These are phyloP conservation scores for Wickerhamomyces sp. DNA, from an alignment of 1,139 yeast species.

Conservation along the genomic window DNA sequence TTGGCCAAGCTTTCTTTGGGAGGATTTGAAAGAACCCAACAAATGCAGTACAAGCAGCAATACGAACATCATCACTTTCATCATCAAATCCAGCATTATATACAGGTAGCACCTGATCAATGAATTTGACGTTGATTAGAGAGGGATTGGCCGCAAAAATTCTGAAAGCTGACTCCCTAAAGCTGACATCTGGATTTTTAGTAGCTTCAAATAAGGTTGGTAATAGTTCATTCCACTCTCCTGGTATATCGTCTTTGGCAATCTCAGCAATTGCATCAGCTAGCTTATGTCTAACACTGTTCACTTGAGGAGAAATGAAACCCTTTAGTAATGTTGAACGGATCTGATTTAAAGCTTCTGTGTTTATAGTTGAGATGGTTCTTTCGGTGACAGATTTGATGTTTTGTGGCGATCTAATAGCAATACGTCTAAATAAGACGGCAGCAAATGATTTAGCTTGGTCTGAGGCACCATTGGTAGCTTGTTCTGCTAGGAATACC, in stretches of 20 bases:
- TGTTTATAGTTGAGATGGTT: constrained; percentile 66
- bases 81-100: constrained; percentile 81
- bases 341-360: constrained; percentile 56
- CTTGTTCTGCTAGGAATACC: constrained; percentile 78
- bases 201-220: constrained; percentile 72
- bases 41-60: constrained; percentile 89
- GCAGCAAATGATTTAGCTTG: constrained; percentile 66
- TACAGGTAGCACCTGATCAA: constrained; percentile 58
- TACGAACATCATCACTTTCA: constrained; percentile 72
- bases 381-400: constrained; percentile 62
- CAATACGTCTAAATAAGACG: constrained; percentile 82
- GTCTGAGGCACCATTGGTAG: constrained; percentile 51
- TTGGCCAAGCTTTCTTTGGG: constrained; percentile 75
- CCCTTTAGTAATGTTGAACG: constrained; percentile 68
- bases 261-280: constrained; percentile 94
- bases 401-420: constrained; percentile 69
- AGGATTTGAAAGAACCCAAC: constrained; percentile 81
- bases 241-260: constrained; percentile 59
- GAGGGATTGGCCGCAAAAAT: constrained; percentile 83
- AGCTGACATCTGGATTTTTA: constrained; percentile 56
- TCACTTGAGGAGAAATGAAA: constrained; percentile 58
- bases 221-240: constrained; percentile 72
- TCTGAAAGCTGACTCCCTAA: constrained; percentile 89
- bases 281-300: constrained; percentile 80
- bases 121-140: constrained; percentile 54